phyloP scores from a whole-genome alignment of 768 basidiomycete genomes.

The Sutorius australiensis region DNA sequence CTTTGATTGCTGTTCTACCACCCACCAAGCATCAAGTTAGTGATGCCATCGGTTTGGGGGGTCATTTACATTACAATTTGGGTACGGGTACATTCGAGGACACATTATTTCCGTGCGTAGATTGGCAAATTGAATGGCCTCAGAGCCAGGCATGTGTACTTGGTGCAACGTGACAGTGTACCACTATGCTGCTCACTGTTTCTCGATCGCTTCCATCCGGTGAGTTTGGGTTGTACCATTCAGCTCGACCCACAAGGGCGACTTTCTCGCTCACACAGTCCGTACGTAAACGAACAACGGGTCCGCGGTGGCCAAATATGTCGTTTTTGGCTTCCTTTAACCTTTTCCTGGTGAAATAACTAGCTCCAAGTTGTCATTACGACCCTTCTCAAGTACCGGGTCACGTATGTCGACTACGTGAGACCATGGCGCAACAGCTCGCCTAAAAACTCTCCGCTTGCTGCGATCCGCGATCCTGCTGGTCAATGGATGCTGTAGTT shows the following conservation, averaged over 20 bases:
- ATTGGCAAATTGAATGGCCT: conserved; percentile 4
- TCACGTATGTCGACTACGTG: not conserved
- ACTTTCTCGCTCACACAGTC: not conserved
- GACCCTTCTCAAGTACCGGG: not conserved
- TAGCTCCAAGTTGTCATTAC: not conserved
- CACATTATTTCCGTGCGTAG: conserved; percentile 10
- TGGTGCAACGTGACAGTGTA: no score
- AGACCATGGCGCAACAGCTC: no score
- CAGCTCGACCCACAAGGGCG: no score
- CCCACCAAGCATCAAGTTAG: conserved; percentile 18
- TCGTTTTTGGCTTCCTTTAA: not conserved
- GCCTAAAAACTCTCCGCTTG: no score
- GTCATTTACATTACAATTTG: conserved; percentile 21
- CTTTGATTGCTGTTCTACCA: conserved; percentile 22
- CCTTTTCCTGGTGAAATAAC: not conserved
- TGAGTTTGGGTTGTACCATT: no score
- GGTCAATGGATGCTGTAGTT: not conserved
- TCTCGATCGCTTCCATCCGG: conserved; percentile 8
- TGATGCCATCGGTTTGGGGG: conserved; percentile 11
- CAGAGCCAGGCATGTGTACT: not conserved
- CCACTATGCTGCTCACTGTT: not conserved
- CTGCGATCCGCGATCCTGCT: not conserved
- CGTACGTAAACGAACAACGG: not conserved
- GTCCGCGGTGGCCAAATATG: not conserved
- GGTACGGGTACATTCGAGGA: conserved; percentile 18